Evolutionary conservation across 179 eudicot genomes (phyloP).

Genomic region (Drosera spatulata): DNA sequence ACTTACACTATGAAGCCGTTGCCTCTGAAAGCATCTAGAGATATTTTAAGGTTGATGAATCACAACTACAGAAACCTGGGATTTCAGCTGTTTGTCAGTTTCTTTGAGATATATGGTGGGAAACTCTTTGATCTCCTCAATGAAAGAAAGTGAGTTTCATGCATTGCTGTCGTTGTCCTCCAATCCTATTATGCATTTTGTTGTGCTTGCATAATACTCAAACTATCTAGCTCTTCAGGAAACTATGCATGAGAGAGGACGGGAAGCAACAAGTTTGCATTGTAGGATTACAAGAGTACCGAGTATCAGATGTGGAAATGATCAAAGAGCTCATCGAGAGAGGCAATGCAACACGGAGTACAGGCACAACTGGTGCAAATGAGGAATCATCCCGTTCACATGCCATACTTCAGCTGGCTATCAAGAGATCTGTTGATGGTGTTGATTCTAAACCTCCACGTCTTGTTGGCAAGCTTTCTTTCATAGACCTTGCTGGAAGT

Average conservation of each 20-base stretch:
- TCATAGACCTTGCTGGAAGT: conserved; percentile 65
- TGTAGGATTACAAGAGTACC: conserved; percentile 93
- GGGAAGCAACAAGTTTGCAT: conserved; percentile 98
- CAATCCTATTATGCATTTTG: not conserved
- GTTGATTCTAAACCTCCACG: conserved; percentile 39
- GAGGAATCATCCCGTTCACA: conserved; percentile 58
- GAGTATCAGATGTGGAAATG: conserved; percentile 84
- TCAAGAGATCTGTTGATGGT: conserved; percentile 33
- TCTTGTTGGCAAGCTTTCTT: conserved; percentile 53
- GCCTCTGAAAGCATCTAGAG: conserved; percentile 87
- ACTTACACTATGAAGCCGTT: conserved; percentile 96
- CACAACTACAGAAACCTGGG: conserved; percentile 93
- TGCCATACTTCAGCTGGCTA: conserved; percentile 52
- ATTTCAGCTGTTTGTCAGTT: conserved; percentile 84
- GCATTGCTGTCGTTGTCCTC: not conserved
- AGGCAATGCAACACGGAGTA: conserved; percentile 51
- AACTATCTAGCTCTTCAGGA: conserved; percentile 33
- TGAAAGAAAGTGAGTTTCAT: conserved; percentile 68
- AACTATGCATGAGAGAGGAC: conserved; percentile 96
- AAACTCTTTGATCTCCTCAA: conserved; percentile 92
- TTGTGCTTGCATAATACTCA: not conserved
- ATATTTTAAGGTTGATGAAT: conserved; percentile 82
- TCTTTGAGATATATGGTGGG: conserved; percentile 98
- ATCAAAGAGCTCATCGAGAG: conserved; percentile 90
- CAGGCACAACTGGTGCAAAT: conserved; percentile 56